Evolutionary conservation across 768 basidiomycete genomes (phyloP), one percentile per base, ranked within the genome.

Genomic region (Leccinellum luteum): DNA sequence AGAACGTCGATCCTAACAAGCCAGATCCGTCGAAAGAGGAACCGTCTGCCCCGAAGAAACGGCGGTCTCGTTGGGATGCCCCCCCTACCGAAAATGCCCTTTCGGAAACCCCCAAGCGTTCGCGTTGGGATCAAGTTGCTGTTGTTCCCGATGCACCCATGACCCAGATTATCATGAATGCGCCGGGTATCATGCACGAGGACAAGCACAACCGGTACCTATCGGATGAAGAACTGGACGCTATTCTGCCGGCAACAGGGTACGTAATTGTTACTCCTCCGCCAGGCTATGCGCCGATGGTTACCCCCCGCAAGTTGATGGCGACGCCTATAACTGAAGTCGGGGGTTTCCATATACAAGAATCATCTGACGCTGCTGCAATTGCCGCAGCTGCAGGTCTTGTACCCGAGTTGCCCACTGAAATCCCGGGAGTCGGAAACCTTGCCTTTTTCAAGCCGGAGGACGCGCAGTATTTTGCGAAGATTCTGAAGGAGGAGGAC

Each of bases 371-470:
- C 65, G 90, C 90, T 15, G 91, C 90, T 21, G 89, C 93, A 7
- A 79, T 84, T 0, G 92, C 92, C 0, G 94, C 93, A 0, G 94
- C 93, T 0, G 92, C 94, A 0, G 94, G 95, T 48, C 87, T 96
- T 49, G 91, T 90, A 21, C 90, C 91, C 6, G 96, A 99, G 65
- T 75, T 96, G 7, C 95, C 95, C 8, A 98, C 96, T 3, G 96
- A 99, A 70, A 98, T 99, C 61, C 94, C 95, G 27, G 97, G 97
- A 30, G 95, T 99, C 45, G 97, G 97, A 31, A 93, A 88, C 63
- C 82, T 99, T 48, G 93, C 95, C 6, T 98, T 99, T 79, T 94
- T 99, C 83, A 99, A 99, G 74, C 82, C 92, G 1, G 97, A 99
- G 75, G 97, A 99, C 64, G 94, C 95, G 2, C 89, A 95, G 70